A percentile compares a stretch with the other conserved stretches of the same genome.
Evolutionary conservation across 2,329 filamentous ascomycete genomes (phyloP).

Genomic region (Penicillium psychrosexuale): DNA sequence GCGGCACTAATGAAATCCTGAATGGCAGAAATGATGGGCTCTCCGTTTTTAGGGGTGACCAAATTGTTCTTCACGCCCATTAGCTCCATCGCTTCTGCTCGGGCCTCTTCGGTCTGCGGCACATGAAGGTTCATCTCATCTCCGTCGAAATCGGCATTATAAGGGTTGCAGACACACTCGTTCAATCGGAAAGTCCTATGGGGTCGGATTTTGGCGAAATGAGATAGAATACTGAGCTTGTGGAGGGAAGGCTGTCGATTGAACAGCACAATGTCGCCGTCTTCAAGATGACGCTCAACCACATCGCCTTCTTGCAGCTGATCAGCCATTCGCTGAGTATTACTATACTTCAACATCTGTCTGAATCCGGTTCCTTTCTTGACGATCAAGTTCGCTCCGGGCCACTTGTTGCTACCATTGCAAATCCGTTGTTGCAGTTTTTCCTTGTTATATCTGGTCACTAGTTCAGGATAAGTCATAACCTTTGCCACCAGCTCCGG

Average conservation of each 20-base stretch:
- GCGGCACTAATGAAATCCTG: conserved; percentile 98
- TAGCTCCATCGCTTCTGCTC: conserved; percentile 88
- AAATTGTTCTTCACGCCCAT: conserved; percentile 99
- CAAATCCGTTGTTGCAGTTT: conserved; percentile 72
- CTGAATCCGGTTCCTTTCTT: conserved; percentile 70
- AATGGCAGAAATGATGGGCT: conserved; percentile 97
- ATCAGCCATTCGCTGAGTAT: conserved; percentile 67
- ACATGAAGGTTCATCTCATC: conserved; percentile 99
- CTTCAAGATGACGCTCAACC: conserved; percentile 91
- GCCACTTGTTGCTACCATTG: conserved; percentile 75
- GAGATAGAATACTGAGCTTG: conserved; percentile 97
- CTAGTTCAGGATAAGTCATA: conserved; percentile 89
- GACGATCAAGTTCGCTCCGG: conserved; percentile 79
- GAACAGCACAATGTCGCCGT: conserved; percentile 94
- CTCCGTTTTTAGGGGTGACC: conserved; percentile 93
- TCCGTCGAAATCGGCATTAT: conserved; percentile 98
- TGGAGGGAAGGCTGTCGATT: conserved; percentile 97
- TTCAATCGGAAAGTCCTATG: conserved; percentile 96
- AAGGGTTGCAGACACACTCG: conserved; percentile 96
- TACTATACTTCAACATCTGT: conserved; percentile 71
- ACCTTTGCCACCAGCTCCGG: conserved; percentile 92
- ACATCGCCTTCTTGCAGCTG: conserved; percentile 78
- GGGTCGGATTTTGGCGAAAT: conserved; percentile 86
- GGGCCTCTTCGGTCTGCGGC: conserved; percentile 93
- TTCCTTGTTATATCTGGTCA: conserved; percentile 77